Conservation (phyloP, 345 rosid genomes). For the Gossypium ekmanianum region DNA sequence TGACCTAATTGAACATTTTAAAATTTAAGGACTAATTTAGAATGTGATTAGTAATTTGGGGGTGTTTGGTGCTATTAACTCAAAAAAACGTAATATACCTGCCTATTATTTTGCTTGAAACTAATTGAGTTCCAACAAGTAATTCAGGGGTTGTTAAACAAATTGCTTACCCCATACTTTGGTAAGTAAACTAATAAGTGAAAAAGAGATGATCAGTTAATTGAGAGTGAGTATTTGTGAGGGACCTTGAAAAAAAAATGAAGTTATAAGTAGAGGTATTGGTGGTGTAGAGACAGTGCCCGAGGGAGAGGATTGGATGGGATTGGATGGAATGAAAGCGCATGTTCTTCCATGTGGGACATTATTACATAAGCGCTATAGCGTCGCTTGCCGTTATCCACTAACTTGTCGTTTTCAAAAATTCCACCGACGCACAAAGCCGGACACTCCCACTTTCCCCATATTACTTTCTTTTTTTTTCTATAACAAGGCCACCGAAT, state of each 20-base stretch:
- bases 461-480: neutral
- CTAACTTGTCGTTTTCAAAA: slow-evolving; percentile 16
- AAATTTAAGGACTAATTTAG: too few species aligned
- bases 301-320: neutral
- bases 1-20: too few species aligned
- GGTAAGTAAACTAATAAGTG: too few species aligned
- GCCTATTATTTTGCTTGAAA: neutral
- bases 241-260: neutral
- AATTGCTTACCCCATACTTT: too few species aligned
- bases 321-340: neutral
- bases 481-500: neutral
- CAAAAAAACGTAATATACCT: too few species aligned
- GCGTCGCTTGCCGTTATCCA: slow-evolving; percentile 13
- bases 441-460: neutral
- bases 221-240: neutral
- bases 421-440: slow-evolving; percentile 9
- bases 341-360: slow-evolving; percentile 12
- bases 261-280: neutral
- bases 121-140: neutral
- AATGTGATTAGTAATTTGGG: too few species aligned
- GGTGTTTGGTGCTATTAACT: too few species aligned
- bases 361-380: neutral
- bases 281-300: neutral
- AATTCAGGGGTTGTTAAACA: neutral
- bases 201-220: too few species aligned